Percentiles rank a stretch among this genome's conserved stretches.
Conservation (phyloP, 495 filamentous ascomycete genomes). For the Penicillium arizonense region DNA sequence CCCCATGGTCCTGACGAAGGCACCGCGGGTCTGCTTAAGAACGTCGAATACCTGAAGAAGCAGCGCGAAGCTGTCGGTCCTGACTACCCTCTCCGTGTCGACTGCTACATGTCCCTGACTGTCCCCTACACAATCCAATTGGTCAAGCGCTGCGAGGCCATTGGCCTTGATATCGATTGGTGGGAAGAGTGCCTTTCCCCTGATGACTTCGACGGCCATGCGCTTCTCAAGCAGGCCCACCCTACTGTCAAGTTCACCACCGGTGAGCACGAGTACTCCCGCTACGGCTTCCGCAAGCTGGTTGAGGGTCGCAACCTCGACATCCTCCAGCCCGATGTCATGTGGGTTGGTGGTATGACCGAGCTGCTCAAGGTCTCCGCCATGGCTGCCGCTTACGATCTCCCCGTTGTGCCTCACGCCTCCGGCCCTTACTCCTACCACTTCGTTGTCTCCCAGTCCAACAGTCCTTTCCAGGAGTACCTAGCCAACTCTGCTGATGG, state of each 20-base stretch:
- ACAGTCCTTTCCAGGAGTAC: slow-evolving; percentile 93
- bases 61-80: slow-evolving; percentile 82
- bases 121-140: slow-evolving; percentile 90
- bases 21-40: slow-evolving; percentile 75
- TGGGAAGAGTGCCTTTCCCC: slow-evolving; percentile 92
- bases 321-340: slow-evolving; percentile 92
- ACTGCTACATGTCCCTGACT: slow-evolving; percentile 95
- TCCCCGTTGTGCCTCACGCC: slow-evolving; percentile 91
- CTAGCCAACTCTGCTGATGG: slow-evolving; percentile 89
- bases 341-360: slow-evolving; percentile 94
- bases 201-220: slow-evolving; percentile 88
- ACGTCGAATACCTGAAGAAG: slow-evolving; percentile 80
- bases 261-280: slow-evolving; percentile 90
- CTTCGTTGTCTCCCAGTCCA: slow-evolving; percentile 86
- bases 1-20: slow-evolving; percentile 88
- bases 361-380: slow-evolving; percentile 87
- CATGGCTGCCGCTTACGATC: slow-evolving; percentile 87
- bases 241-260: slow-evolving; percentile 92
- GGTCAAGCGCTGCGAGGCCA: slow-evolving; percentile 72
- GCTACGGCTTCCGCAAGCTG: slow-evolving; percentile 90
- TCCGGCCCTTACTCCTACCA: slow-evolving; percentile 93
- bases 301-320: slow-evolving; percentile 89
- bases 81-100: slow-evolving; percentile 89
- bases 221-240: slow-evolving; percentile 82
- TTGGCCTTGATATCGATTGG: slow-evolving; percentile 88